phyloP scores from a whole-genome alignment of 108 stramenopile genomes.

The Asterionellopsis glacialis region DNA sequence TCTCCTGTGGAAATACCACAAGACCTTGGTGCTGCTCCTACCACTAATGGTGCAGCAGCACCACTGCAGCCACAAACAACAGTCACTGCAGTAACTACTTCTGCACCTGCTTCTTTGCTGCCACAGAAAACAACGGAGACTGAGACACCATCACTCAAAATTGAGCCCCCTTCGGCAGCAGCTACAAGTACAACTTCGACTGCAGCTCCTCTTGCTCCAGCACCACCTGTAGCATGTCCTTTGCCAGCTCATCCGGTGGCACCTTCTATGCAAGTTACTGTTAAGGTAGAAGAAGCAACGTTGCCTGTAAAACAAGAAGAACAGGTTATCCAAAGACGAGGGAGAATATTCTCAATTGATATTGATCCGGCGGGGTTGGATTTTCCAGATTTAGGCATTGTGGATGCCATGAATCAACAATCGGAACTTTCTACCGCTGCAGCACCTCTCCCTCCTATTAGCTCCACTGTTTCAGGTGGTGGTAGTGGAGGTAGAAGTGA shows the following conservation, averaged over 20 bases:
- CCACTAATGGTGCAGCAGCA: too few species aligned
- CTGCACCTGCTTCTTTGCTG: not conserved
- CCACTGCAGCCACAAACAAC: too few species aligned
- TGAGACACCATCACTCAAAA: not conserved
- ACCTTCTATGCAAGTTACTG: constrained; percentile 4
- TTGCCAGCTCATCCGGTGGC: constrained; percentile 14
- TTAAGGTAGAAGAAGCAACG: not conserved
- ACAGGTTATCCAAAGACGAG: constrained; percentile 2
- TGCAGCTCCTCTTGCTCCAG: constrained; percentile 20
- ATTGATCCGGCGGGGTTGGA: constrained; percentile 69
- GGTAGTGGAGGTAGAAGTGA: not conserved
- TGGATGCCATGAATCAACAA: constrained; percentile 9
- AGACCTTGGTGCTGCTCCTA: too few species aligned
- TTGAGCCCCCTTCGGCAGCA: not conserved
- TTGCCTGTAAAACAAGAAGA: constrained; percentile 11
- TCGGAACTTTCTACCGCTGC: not conserved
- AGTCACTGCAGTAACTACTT: too few species aligned
- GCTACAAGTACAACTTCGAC: not conserved
- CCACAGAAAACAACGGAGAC: not conserved
- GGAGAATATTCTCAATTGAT: constrained; percentile 78
- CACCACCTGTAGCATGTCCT: constrained; percentile 36
- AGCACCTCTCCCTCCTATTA: constrained; percentile 5
- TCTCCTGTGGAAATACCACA: too few species aligned
- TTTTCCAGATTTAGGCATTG: constrained; percentile 52
- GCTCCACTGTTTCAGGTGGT: constrained; percentile 10